phyloP scores from a whole-genome alignment of 2,329 filamentous ascomycete species.

The Ascochyta lentis region DNA sequence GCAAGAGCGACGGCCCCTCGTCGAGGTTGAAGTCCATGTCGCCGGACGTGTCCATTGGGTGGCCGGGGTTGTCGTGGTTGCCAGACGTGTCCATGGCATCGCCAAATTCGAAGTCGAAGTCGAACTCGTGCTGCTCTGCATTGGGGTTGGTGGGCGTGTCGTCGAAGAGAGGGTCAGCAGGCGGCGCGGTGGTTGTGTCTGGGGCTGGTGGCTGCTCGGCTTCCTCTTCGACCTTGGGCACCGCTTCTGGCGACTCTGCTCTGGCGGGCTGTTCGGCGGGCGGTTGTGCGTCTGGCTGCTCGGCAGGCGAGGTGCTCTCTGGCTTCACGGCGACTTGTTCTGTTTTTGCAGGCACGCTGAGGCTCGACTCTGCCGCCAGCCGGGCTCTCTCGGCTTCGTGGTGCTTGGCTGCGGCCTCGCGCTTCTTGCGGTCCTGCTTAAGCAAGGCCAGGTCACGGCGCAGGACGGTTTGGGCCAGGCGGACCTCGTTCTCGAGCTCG shows the following conservation, averaged over 20 bases:
- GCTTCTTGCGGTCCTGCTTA: slow-evolving; percentile 44
- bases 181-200: slow-evolving; percentile 22
- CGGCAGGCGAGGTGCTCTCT: slow-evolving; percentile 12
- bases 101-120: slow-evolving; percentile 48
- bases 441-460: slow-evolving; percentile 47
- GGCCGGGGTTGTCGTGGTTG: slow-evolving; percentile 25
- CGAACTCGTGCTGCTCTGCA: slow-evolving; percentile 40
- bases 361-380: slow-evolving; percentile 38
- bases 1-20: slow-evolving; percentile 40
- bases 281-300: neutral
- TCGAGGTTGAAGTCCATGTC: slow-evolving; percentile 46
- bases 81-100: slow-evolving; percentile 36
- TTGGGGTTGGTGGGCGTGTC: slow-evolving; percentile 36
- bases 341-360: slow-evolving; percentile 10
- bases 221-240: slow-evolving; percentile 24
- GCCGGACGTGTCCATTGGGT: slow-evolving; percentile 36
- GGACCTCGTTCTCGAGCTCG: slow-evolving; percentile 56
- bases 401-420: slow-evolving; percentile 43
- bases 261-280: slow-evolving; percentile 7
- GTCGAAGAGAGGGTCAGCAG: slow-evolving; percentile 42
- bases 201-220: slow-evolving; percentile 21
- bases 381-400: slow-evolving; percentile 42
- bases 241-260: slow-evolving; percentile 16
- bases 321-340: slow-evolving; percentile 20
- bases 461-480: slow-evolving; percentile 43